Percentiles rank a stretch among this genome's conserved stretches.
These are phyloP conservation scores for Eucalyptus melliodora DNA, from an alignment of 345 rosid species.

Conservation along the genomic window DNA sequence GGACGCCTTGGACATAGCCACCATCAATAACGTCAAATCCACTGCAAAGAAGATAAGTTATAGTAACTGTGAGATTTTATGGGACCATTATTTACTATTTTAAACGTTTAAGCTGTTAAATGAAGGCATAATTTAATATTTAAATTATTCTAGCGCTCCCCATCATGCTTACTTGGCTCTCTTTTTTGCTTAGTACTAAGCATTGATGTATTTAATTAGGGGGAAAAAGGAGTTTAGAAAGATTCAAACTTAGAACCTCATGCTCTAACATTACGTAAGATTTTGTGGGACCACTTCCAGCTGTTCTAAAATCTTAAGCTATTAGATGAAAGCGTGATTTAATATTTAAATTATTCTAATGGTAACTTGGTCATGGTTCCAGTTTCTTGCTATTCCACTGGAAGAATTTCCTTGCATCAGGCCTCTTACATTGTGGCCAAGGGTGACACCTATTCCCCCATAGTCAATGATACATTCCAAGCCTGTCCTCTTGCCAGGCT, in stretches of 20 bases:
- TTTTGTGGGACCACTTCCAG: accelerated
- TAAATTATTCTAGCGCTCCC: no score
- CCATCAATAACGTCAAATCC: not conserved
- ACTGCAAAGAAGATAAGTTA: not conserved
- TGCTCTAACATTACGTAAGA: accelerated
- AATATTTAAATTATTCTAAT: not conserved
- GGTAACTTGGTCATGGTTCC: not conserved
- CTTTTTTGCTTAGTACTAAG: accelerated
- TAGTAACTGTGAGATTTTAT: not conserved
- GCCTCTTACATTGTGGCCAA: not conserved
- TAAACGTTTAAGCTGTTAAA: no score
- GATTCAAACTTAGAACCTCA: no score
- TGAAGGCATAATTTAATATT: accelerated
- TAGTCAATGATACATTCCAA: not conserved
- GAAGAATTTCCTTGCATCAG: not conserved
- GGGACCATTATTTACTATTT: accelerated
- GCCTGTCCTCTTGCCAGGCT: not conserved
- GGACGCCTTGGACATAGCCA: not conserved
- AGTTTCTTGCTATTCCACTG: not conserved
- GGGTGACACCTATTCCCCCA: not conserved
- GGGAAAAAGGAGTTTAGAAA: accelerated
- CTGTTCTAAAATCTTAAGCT: no score
- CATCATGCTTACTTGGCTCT: no score
- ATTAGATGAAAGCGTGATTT: accelerated
- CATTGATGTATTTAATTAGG: accelerated